These are phyloP conservation scores for Magnusiomyces fungicola DNA, from an alignment of 1,139 yeast species.

Conservation along the genomic window DNA sequence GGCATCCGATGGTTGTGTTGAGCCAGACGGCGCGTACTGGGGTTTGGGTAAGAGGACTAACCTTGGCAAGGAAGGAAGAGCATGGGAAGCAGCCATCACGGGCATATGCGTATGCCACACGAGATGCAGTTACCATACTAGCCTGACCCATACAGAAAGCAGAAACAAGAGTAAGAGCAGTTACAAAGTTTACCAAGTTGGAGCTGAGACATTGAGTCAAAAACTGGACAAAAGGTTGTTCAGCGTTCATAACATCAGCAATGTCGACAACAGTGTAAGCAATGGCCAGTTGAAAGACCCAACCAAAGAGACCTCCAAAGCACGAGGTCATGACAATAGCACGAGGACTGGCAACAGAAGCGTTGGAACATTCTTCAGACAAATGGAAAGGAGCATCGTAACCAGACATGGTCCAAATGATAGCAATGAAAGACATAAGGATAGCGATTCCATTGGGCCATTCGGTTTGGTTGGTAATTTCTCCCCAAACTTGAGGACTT, in stretches of 20 bases:
- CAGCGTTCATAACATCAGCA: constrained; percentile 43
- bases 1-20: constrained; percentile 51
- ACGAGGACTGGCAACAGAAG: constrained; percentile 55
- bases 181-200: constrained; percentile 45
- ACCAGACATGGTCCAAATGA: constrained; percentile 72
- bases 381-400: constrained; percentile 70
- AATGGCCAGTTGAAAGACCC: constrained; percentile 55
- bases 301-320: constrained; percentile 56
- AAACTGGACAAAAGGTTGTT: constrained; percentile 57
- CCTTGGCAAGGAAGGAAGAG: constrained; percentile 47
- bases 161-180: constrained; percentile 53
- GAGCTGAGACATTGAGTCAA: constrained; percentile 45
- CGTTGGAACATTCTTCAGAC: constrained; percentile 64
- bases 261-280: constrained; percentile 57
- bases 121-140: constrained; percentile 63
- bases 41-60: constrained; percentile 49
- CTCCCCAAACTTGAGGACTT: constrained; percentile 47
- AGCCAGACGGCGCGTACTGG: constrained; percentile 68
- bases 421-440: constrained; percentile 55
- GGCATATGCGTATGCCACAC: constrained; percentile 63
- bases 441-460: constrained; percentile 61
- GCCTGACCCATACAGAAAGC: constrained; percentile 63
- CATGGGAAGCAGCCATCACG: constrained; percentile 66
- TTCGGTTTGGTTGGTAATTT: constrained; percentile 52
- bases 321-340: constrained; percentile 61